These are phyloP conservation scores for Acacia confusa DNA, from an alignment of 306 rosid species.

Conservation along the genomic window DNA sequence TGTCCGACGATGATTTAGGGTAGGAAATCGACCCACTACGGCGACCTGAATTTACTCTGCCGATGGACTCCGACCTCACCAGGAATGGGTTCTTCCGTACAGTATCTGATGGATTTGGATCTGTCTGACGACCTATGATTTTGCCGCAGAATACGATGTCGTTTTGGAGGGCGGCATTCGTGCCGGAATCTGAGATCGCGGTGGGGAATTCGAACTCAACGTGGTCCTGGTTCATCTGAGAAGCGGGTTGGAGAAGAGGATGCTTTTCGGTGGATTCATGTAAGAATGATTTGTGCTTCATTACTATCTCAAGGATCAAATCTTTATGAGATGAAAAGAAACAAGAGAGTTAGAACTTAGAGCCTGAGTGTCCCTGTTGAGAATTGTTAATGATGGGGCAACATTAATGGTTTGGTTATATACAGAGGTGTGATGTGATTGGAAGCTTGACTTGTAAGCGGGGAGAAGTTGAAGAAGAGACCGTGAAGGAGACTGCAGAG, in stretches of 20 bases:
- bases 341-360: not conserved
- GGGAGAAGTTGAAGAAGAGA: not conserved
- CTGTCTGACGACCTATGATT: not conserved
- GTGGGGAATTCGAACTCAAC: slow-evolving; percentile 16
- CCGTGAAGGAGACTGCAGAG: not conserved
- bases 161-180: not conserved
- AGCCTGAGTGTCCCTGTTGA: not conserved
- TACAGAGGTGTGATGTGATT: not conserved
- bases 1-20: not conserved
- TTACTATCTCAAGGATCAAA: not conserved
- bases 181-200: not conserved
- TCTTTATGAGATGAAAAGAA: not conserved
- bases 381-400: not conserved
- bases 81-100: not conserved
- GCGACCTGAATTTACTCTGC: not conserved
- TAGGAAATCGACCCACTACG: not conserved
- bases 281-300: not conserved
- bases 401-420: not conserved
- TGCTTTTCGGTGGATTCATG: not conserved
- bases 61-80: not conserved
- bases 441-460: not conserved
- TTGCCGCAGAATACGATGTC: slow-evolving; percentile 29
- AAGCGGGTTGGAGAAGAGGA: slow-evolving; percentile 6
- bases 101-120: not conserved
- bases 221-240: not conserved